phyloP scores from a whole-genome alignment of 2,329 filamentous ascomycete genomes.

The Chalara sp. region DNA sequence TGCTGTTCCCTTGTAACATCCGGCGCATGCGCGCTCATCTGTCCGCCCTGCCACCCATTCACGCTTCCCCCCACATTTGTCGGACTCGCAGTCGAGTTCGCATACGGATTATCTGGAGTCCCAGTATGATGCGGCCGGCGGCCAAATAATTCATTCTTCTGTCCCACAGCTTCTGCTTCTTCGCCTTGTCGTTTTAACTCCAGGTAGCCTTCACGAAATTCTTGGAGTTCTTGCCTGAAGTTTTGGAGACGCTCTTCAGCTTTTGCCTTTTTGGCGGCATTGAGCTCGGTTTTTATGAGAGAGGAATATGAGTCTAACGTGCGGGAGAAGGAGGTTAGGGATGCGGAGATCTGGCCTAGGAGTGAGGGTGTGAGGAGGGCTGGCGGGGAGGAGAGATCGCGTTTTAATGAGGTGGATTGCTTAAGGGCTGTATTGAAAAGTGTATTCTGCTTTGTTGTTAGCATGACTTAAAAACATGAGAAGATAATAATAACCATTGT shows the following conservation, averaged over 20 bases:
- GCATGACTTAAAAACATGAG: neutral
- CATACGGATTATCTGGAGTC: constrained; percentile 89
- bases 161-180: constrained; percentile 57
- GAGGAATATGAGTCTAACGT: constrained; percentile 88
- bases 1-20: constrained; percentile 71
- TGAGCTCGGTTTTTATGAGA: constrained; percentile 81
- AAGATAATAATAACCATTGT: too few relatives aligned
- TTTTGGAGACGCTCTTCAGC: constrained; percentile 78
- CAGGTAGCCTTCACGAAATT: constrained; percentile 74
- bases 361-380: constrained; percentile 53
- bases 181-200: constrained; percentile 71
- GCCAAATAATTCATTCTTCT: constrained; percentile 77
- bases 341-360: constrained; percentile 70
- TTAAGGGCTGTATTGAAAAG: constrained; percentile 81
- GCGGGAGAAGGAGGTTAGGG: constrained; percentile 73
- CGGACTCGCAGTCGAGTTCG: constrained; percentile 37
- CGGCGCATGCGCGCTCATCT: constrained; percentile 42
- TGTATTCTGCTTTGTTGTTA: constrained; percentile 53
- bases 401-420: constrained; percentile 73
- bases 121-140: constrained; percentile 75
- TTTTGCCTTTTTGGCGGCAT: constrained; percentile 86
- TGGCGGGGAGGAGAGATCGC: constrained; percentile 66
- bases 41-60: constrained; percentile 22
- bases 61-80: constrained; percentile 20
- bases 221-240: constrained; percentile 75